Conservation (phyloP, 2,329 filamentous ascomycete species). For the Remersonia thermophila region DNA sequence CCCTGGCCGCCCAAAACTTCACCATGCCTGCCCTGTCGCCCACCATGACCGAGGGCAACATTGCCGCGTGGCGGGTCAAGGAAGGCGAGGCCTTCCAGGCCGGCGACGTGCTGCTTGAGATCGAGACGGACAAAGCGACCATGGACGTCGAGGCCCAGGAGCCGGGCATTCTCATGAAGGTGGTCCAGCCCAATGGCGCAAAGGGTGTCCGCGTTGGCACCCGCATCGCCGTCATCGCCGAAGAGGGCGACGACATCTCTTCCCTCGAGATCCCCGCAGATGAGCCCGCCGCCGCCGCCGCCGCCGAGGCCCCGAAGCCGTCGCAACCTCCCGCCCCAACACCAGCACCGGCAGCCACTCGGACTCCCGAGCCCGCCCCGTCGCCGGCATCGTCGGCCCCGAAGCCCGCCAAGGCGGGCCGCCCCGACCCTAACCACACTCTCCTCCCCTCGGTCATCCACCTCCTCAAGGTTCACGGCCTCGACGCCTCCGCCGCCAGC, state of each 20-base stretch:
- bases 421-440: conserved; percentile 51
- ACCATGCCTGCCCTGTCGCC: conserved; percentile 85
- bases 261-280: conserved; percentile 65
- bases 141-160: conserved; percentile 94
- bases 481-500: conserved; percentile 62
- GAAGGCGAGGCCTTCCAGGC: conserved; percentile 73
- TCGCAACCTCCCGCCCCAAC: conserved; percentile 16
- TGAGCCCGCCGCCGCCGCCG: conserved; percentile 22
- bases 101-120: conserved; percentile 79
- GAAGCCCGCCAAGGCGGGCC: conserved; percentile 26
- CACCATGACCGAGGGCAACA: conserved; percentile 90
- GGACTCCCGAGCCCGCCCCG: conserved; percentile 1
- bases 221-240: conserved; percentile 73
- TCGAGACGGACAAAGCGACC: conserved; percentile 87
- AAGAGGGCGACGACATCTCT: conserved; percentile 66
- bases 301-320: conserved; percentile 25
- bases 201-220: conserved; percentile 68
- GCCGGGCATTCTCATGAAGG: conserved; percentile 76
- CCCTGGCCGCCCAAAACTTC: conserved; percentile 70
- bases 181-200: conserved; percentile 58
- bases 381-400: conserved; percentile 7
- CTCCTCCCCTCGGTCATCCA: conserved; percentile 74
- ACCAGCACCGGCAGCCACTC: conserved; percentile 3
- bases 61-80: conserved; percentile 73
- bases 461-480: conserved; percentile 65